Percentiles rank a stretch among this genome's conserved stretches.
These are phyloP conservation scores for Strobilomyces echinocephalus DNA, from an alignment of 768 basidiomycete species.

Conservation along the genomic window DNA sequence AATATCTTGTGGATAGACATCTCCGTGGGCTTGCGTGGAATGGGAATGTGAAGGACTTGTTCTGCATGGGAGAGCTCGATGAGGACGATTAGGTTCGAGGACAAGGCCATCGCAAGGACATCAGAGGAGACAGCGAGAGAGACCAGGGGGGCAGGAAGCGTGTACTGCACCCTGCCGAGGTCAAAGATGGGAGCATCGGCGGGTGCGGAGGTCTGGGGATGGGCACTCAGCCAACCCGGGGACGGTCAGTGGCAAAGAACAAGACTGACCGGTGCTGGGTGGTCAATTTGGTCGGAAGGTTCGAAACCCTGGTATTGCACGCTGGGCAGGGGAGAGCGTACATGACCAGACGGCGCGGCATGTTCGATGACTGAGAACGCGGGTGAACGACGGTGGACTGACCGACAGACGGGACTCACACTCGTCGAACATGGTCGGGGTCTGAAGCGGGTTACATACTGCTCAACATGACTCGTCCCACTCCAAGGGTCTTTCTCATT, in stretches of 20 bases:
- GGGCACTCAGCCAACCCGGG: conserved; percentile 28
- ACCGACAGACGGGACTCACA: conserved; percentile 38
- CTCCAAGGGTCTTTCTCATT: conserved; percentile 75
- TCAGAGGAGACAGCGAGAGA: conserved; percentile 84
- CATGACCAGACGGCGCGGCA: conserved; percentile 46
- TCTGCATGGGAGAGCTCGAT: conserved; percentile 88
- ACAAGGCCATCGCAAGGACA: conserved; percentile 77
- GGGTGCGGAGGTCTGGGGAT: conserved; percentile 28
- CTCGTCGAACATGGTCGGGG: conserved; percentile 57
- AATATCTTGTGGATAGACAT: conserved; percentile 80
- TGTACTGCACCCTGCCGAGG: conserved; percentile 84
- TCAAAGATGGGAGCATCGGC: conserved; percentile 64
- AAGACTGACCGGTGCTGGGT: conserved; percentile 22
- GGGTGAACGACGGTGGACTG: neutral
- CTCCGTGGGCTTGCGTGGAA: conserved; percentile 70
- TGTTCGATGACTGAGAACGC: conserved; percentile 76
- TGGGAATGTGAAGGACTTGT: conserved; percentile 76
- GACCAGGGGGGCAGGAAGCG: conserved; percentile 78
- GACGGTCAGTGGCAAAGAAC: neutral
- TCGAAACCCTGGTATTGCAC: conserved; percentile 90
- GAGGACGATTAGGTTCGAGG: conserved; percentile 72
- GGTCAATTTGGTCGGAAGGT: conserved; percentile 53
- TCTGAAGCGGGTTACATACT: neutral
- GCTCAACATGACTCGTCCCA: conserved; percentile 38
- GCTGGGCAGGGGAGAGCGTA: conserved; percentile 43